Evolutionary conservation across 805 yeast genomes (phyloP), one percentile per base, ranked within the genome.

Genomic region (Metschnikowia bowlesiae): DNA sequence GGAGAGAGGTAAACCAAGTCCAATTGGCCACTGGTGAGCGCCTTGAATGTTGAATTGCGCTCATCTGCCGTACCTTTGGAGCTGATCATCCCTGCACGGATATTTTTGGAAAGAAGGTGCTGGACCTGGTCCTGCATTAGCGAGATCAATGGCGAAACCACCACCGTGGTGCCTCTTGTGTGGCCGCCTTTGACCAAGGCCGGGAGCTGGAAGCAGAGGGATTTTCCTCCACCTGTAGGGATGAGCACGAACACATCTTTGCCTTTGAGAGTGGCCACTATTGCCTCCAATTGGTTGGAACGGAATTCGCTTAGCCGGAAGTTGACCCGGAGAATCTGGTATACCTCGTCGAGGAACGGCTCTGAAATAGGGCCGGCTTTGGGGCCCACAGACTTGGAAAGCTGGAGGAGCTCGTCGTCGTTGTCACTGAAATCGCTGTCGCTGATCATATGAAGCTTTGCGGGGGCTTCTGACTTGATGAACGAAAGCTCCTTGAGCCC

Each of bases 141-240:
- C 1, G 99, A 92, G 36, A 94, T 89, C 55, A 94, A 78, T 1
- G 99, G 99, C 0, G 98, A 92, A 7, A 94, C 81, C 6, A 94
- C 99, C 36, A 94, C 80, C 0, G 98, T 89, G 0, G 94, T 85
- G 13, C 97, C 98, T 14, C 69, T 70, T 0, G 96, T 88, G 22
- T 65, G 74, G 1, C 97, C 97, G 1, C 84, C 74, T 39, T 76
- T 74, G 1, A 92, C 83, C 40, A 94, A 73, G 0, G 99, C 97
- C 0, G 99, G 98, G 35, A 94, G 74, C 67, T 94, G 99, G 67
- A 91, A 94, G 64, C 99, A 94, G 31, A 94, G 69, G 0, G 98
- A 91, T 64, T 94, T 94, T 46, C 99, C 99, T 46, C 99, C 99
- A 36, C 99, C 99, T 0, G 99, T 94, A 0, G 99, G 99, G 96